phyloP scores from a whole-genome alignment of 768 basidiomycete genomes.

The Filobasidium floriforme region DNA sequence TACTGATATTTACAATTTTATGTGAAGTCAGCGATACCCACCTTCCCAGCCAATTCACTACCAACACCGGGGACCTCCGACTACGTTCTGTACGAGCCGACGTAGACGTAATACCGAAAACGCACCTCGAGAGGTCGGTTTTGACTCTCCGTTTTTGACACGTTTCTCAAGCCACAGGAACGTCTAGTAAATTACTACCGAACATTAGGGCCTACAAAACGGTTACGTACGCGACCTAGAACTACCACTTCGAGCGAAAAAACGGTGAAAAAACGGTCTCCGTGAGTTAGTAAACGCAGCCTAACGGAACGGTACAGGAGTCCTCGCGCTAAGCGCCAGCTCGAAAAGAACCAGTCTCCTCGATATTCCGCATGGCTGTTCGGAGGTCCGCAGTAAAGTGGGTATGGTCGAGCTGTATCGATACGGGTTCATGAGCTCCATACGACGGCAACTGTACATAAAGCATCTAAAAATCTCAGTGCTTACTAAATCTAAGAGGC shows the following conservation, averaged over 20 bases:
- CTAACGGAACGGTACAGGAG: background rate
- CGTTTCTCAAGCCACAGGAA: background rate
- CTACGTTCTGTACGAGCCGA: background rate
- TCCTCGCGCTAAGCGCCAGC: background rate
- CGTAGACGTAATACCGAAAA: background rate
- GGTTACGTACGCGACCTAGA: background rate
- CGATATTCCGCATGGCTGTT: background rate
- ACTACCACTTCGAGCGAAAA: background rate
- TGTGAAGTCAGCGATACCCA: background rate
- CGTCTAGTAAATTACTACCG: background rate
- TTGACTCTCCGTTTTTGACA: background rate
- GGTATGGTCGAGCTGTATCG: background rate
- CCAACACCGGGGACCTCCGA: background rate
- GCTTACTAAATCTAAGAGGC: constrained; percentile 38
- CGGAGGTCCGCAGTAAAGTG: constrained; percentile 4
- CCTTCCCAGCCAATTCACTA: background rate
- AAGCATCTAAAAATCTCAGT: background rate
- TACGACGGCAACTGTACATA: background rate
- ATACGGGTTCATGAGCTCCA: background rate
- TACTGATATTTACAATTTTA: background rate
- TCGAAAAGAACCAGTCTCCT: constrained; percentile 1
- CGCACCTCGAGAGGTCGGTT: background rate
- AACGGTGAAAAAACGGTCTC: background rate
- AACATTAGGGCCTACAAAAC: background rate
- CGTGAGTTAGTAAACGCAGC: background rate